Conservation (phyloP, 192 early-diverging fungal genomes). For the Radiomyces spectabilis region DNA sequence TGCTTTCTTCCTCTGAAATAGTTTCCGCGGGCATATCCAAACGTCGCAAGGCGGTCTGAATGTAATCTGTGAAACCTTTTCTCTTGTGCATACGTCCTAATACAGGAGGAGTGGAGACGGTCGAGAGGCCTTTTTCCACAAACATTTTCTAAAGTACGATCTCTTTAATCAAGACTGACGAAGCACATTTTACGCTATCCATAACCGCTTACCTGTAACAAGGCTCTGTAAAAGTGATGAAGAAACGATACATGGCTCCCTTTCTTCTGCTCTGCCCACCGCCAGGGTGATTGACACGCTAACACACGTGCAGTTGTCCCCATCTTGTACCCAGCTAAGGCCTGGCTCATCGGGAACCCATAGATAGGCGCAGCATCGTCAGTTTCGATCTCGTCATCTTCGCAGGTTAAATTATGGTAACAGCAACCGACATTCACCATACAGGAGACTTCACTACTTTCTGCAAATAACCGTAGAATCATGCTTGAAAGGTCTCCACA, state of each 20-base stretch:
- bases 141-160: conserved; percentile 28
- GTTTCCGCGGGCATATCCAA: conserved; percentile 11
- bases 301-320: conserved; percentile 57
- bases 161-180: background rate
- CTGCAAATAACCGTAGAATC: conserved; percentile 58
- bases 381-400: too few relatives aligned
- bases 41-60: conserved; percentile 43
- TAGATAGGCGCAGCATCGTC: too few relatives aligned
- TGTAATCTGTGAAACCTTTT: conserved; percentile 44
- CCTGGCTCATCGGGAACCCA: conserved; percentile 40
- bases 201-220: conserved; percentile 48
- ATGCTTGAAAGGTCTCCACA: conserved; percentile 79
- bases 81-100: conserved; percentile 52
- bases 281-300: conserved; percentile 72
- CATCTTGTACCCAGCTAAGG: conserved; percentile 25
- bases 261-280: conserved; percentile 57
- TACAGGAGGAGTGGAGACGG: conserved; percentile 36
- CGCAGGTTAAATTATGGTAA: conserved; percentile 78
- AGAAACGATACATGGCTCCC: conserved; percentile 51
- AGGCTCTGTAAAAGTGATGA: conserved; percentile 68
- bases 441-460: conserved; percentile 37
- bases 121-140: conserved; percentile 43
- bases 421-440: conserved; percentile 78
- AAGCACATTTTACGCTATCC: conserved; percentile 21
- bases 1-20: conserved; percentile 32